Percentiles rank a stretch among this genome's conserved stretches.
Evolutionary conservation across 768 basidiomycete species (phyloP).

Genomic region (Lyophyllum semitale): DNA sequence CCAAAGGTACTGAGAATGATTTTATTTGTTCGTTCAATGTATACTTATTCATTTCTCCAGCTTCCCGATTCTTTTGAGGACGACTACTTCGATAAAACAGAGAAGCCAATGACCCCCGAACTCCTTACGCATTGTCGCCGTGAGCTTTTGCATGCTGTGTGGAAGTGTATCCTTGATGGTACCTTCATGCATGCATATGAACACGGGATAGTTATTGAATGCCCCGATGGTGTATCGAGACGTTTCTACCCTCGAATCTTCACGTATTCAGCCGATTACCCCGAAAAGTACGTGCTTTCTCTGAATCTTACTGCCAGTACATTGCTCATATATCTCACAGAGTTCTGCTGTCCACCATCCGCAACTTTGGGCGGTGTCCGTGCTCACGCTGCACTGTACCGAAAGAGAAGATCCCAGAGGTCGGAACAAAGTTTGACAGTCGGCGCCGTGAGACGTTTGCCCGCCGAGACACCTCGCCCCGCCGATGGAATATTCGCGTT

Average conservation of each 20-base stretch:
- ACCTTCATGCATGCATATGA: conserved; percentile 26
- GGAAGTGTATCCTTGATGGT: conserved; percentile 24
- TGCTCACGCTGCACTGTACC: conserved; percentile 25
- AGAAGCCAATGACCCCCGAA: conserved; percentile 2
- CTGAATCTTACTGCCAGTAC: not conserved
- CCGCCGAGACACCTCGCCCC: conserved; percentile 4
- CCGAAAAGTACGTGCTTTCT: conserved; percentile 31
- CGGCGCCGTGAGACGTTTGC: conserved; percentile 5
- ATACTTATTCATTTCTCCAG: conserved; percentile 7
- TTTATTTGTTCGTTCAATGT: not conserved
- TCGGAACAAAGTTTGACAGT: conserved; percentile 23
- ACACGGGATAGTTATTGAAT: conserved; percentile 31
- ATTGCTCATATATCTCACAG: conserved; percentile 7
- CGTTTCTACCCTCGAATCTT: conserved; percentile 32
- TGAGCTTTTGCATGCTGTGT: conserved; percentile 35
- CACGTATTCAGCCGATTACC: conserved; percentile 37
- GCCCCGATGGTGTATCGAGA: conserved; percentile 29
- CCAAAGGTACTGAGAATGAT: conserved; percentile 26
- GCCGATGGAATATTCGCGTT: conserved; percentile 8
- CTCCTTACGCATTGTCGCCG: conserved; percentile 32
- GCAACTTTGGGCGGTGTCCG: conserved; percentile 21
- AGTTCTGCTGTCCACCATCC: conserved; percentile 25
- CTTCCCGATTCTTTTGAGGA: conserved; percentile 26
- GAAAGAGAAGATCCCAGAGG: conserved; percentile 19
- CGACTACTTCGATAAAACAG: conserved; percentile 12